A percentile compares a stretch with the other conserved stretches of the same genome.
Conservation (phyloP, 2,329 filamentous ascomycete species). For the Zymoseptoria passerinii region DNA sequence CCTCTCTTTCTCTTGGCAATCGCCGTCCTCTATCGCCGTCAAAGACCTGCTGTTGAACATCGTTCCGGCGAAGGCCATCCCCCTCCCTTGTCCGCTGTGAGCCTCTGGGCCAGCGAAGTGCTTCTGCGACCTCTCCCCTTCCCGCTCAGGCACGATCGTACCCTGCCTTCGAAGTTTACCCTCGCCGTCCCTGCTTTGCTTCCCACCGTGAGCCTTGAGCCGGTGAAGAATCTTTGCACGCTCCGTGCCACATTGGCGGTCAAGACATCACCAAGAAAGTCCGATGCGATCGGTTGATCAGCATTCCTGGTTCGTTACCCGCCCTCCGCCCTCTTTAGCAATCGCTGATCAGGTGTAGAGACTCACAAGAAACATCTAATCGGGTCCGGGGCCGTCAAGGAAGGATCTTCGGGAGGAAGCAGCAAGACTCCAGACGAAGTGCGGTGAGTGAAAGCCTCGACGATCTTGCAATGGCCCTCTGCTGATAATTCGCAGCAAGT, state of each 20-base stretch:
- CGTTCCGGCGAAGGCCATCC: too few species aligned
- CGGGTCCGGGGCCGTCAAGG: not conserved
- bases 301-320: not conserved
- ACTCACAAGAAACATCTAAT: not conserved
- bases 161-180: too few species aligned
- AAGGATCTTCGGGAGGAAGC: not conserved
- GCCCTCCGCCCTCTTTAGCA: not conserved
- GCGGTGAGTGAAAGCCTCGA: not conserved
- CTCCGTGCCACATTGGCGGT: too few species aligned
- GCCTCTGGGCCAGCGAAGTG: not conserved
- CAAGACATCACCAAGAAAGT: not conserved
- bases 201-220: too few species aligned
- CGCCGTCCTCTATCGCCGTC: too few species aligned
- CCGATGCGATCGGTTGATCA: too few species aligned
- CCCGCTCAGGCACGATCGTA: too few species aligned
- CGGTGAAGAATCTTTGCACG: too few species aligned
- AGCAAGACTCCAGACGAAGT: not conserved
- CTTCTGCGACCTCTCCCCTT: too few species aligned
- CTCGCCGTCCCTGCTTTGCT: too few species aligned
- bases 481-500: not conserved
- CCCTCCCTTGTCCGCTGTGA: not conserved
- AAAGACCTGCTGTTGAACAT: not conserved
- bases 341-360: not conserved
- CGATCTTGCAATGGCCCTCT: not conserved
- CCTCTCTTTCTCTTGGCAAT: too few species aligned